A percentile compares a stretch with the other conserved stretches of the same genome.
Conservation (phyloP, 73 alveolate species). For the Urostyla sp. region DNA sequence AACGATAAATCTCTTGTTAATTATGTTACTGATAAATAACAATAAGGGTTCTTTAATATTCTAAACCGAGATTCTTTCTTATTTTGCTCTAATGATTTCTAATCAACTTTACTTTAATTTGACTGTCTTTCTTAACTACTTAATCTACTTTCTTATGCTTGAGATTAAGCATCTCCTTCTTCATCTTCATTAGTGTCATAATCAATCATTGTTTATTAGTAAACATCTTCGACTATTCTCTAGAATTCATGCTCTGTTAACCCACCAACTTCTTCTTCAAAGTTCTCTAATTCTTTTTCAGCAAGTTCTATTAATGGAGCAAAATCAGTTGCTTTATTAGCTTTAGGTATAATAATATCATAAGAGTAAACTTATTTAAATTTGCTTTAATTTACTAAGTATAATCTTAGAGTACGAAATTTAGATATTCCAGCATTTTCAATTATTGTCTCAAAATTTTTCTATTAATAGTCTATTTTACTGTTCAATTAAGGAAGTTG, state of each 20-base stretch:
- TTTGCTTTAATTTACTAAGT: neutral
- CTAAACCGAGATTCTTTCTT: slow-evolving; percentile 10
- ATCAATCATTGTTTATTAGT: slow-evolving; percentile 23
- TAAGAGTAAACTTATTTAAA: neutral
- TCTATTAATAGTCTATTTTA: too few relatives aligned
- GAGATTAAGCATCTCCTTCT: neutral
- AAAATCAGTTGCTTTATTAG: slow-evolving; percentile 31
- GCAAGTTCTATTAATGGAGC: slow-evolving; percentile 37
- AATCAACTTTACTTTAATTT: neutral
- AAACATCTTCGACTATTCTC: slow-evolving; percentile 20
- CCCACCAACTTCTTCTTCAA: slow-evolving; percentile 24
- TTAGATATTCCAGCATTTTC: slow-evolving; percentile 40
- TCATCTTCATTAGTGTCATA: slow-evolving; percentile 16
- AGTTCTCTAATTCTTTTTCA: slow-evolving; percentile 21
- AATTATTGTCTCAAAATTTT: slow-evolving; percentile 18
- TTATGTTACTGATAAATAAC: slow-evolving; percentile 21
- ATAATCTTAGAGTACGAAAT: slow-evolving; percentile 6
- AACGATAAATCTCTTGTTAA: slow-evolving; percentile 10
- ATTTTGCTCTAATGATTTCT: too few relatives aligned
- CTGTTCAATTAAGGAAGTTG: too few relatives aligned
- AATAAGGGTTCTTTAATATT: slow-evolving; percentile 21
- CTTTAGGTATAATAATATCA: slow-evolving; percentile 28
- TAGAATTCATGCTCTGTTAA: slow-evolving; percentile 17
- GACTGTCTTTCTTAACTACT: neutral
- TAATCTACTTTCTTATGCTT: neutral